Conservation (phyloP, 140 eudicot genomes). For the Flaveria floridana region DNA sequence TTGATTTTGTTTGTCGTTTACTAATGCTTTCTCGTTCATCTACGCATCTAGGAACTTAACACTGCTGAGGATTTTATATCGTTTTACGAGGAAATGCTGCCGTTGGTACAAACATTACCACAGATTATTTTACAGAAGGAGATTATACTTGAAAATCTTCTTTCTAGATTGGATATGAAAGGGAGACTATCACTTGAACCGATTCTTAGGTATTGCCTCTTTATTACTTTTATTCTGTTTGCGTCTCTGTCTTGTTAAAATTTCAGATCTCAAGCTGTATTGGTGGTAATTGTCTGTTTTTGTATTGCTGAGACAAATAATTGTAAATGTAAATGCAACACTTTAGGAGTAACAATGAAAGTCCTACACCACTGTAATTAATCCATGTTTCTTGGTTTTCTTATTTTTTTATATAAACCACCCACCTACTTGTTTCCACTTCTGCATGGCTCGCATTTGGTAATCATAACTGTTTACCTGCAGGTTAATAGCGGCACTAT, state of each 20-base stretch:
- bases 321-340: neutral
- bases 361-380: neutral
- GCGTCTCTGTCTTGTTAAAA: neutral
- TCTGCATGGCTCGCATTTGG: conserved; percentile 6
- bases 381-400: neutral
- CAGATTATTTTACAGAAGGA: conserved; percentile 77
- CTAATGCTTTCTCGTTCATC: conserved; percentile 6
- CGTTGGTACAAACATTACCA: conserved; percentile 81
- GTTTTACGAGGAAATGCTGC: conserved; percentile 80
- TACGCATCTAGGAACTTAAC: conserved; percentile 61
- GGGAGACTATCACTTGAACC: conserved; percentile 82
- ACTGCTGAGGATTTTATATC: conserved; percentile 95
- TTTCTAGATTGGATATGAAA: conserved; percentile 62
- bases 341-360: conserved; percentile 1
- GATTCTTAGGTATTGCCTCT: conserved; percentile 60
- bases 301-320: conserved; percentile 14
- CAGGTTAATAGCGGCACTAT: conserved; percentile 79
- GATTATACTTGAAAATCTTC: conserved; percentile 55
- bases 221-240: neutral
- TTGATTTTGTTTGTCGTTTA: neutral
- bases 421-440: neutral
- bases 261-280: neutral
- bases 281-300: neutral
- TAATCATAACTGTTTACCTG: conserved; percentile 19
- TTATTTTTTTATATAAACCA: neutral